These are phyloP conservation scores for Monilinia vaccinii-corymbosi DNA, from an alignment of 2,329 filamentous ascomycete genomes.

Conservation along the genomic window DNA sequence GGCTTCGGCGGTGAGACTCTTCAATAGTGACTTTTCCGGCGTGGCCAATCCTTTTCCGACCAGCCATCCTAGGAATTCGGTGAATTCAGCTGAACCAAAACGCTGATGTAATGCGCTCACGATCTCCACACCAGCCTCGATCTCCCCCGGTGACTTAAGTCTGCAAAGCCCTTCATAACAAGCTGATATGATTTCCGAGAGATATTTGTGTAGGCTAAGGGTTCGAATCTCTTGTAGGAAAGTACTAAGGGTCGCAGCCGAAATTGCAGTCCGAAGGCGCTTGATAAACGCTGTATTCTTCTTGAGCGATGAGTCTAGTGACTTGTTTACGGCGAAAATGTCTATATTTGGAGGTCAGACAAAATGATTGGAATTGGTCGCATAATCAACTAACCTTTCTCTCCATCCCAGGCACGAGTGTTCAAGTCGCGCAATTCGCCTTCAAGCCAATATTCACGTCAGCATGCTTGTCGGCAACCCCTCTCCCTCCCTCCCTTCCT, in stretches of 20 bases:
- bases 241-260: constrained; percentile 65
- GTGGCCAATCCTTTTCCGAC: constrained; percentile 85
- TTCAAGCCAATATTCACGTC: constrained; percentile 32
- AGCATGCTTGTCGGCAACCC: constrained; percentile 13
- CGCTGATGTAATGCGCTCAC: constrained; percentile 92
- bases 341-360: constrained; percentile 17
- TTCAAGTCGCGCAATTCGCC: constrained; percentile 89
- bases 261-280: constrained; percentile 82
- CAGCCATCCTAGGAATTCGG: constrained; percentile 84
- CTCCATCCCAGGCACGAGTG: constrained; percentile 77
- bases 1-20: constrained; percentile 67
- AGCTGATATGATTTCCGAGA: constrained; percentile 92
- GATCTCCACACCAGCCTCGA: constrained; percentile 85
- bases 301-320: constrained; percentile 89
- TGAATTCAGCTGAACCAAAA: constrained; percentile 85
- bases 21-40: constrained; percentile 76
- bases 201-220: constrained; percentile 88
- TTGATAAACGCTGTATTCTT: constrained; percentile 99
- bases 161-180: constrained; percentile 91
- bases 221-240: constrained; percentile 87
- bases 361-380: not conserved
- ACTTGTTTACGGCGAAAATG: constrained; percentile 49
- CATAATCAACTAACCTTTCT: constrained; percentile 55
- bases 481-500: not conserved
- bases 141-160: constrained; percentile 84